Base-by-base conservation (phyloP, 192 early-diverging fungal species). In the Rhizophagus prolifer region DNA sequence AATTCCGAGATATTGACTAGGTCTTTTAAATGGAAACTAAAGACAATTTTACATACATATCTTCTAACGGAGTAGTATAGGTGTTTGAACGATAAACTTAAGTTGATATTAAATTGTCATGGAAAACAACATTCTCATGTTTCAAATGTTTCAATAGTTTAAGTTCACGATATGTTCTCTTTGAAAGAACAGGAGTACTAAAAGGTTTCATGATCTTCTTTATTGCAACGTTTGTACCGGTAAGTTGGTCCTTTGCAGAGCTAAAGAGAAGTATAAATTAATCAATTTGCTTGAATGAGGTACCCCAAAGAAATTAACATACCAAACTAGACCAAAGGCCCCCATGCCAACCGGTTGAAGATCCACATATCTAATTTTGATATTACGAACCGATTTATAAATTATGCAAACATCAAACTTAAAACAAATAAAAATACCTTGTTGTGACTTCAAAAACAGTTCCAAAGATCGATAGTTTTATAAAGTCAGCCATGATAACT, bases 161-260 rank as follows among this genome's bases (percentile, higher is more conserved):
- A 58, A 99, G 86, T 86, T 99, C 97, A 67, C 97, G 90, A 81
- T 96, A 97, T 36, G 95, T 95, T 61, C 97, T 88, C 85, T 99
- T 99, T 41, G 95, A 92, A 31, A 99, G 86, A 19, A 97, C 94
- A 13, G 94, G 90, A 44, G 94, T 94, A 77, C 88, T 90, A 86
- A 97, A 99, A 13, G 96, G 96, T 67, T 94, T 94, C 88, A 95
- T 91, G 70, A 99, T 95, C 83, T 99, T 99, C 79, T 99, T 99
- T 78, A 99, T 94, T 31, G 97, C 97, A 6, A 95, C 94, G 72
- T 89, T 88, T 74, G 89, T 88, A 34, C 90, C 86, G 2, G 95
- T 95, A 73, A 93, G 84, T 76, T 94, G 91, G 81, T 98, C 94
- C 69, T 92, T 94, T 9, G 96, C 93, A 14, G 96, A 97, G 80